These are phyloP conservation scores for Polyporus tsugae DNA, from an alignment of 1,284 basidiomycete genomes.

Conservation along the genomic window DNA sequence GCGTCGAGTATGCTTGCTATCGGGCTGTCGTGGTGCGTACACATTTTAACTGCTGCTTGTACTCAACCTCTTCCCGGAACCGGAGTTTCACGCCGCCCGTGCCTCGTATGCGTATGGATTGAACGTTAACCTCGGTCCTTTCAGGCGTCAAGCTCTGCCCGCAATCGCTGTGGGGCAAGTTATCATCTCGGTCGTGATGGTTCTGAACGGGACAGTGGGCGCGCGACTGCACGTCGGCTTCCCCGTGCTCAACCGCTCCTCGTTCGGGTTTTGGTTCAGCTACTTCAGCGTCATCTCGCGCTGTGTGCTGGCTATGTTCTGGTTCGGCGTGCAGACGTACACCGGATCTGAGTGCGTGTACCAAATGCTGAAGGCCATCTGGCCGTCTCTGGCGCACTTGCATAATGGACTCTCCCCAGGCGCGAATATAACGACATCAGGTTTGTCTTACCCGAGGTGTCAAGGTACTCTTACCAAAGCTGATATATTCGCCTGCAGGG, in stretches of 20 bases:
- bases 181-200: constrained; percentile 64
- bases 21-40: constrained; percentile 66
- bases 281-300: constrained; percentile 81
- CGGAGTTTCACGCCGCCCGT: not conserved
- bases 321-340: constrained; percentile 72
- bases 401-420: constrained; percentile 68
- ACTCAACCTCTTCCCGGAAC: not conserved
- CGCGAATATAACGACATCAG: constrained; percentile 71
- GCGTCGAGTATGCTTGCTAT: constrained; percentile 70
- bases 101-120: not conserved
- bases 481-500: constrained; percentile 40
- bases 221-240: constrained; percentile 76
- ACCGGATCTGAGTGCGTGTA: constrained; percentile 72
- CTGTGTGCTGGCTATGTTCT: constrained; percentile 79
- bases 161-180: constrained; percentile 71
- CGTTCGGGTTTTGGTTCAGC: constrained; percentile 84
- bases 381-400: constrained; percentile 72
- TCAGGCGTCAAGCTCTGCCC: constrained; percentile 65
- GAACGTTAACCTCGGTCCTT: not conserved
- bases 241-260: constrained; percentile 77
- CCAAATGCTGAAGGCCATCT: constrained; percentile 82
- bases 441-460: constrained; percentile 39
- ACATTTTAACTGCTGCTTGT: not conserved
- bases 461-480: not conserved
- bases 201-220: constrained; percentile 76